Evolutionary conservation across 2,329 filamentous ascomycete genomes (phyloP), one percentile per base, ranked within the genome.

Genomic region (Alternaria alternata): DNA sequence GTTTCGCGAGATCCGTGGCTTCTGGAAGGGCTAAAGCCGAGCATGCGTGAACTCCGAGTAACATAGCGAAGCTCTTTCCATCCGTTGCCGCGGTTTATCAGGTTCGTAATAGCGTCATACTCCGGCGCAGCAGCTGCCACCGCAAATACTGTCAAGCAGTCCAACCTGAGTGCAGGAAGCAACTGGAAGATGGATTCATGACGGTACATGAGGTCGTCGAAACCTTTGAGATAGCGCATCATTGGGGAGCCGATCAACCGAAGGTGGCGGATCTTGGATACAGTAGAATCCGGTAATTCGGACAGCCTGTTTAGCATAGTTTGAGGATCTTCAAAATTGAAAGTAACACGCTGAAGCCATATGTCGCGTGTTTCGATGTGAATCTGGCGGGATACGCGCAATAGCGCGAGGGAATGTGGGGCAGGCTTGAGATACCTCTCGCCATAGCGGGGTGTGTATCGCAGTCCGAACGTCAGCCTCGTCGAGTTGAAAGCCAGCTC

Each of bases 191-290:
- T 56, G 16, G 62, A 64, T 22, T 62, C 62, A 20, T 62, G 59
- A 18, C 62, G 55, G 34, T 64, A 64, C 59, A 63, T 63, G 36
- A 64, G 46, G 28, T 64, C 62, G 48, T 64, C 62, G 46, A 63
- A 62, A 12, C 62, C 59, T 38, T 64, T 60, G 49, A 64, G 62
- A 41, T 62, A 63, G 20, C 60, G 62, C 62, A 64, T 64, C 62
- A 64, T 62, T 4, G 60, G 56, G 7, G 56, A 63, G 44, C 62
- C 62, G 28, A 52, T 46, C 6, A 64, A 53, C 14, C 62, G 59
- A 24, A 64, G 20, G 43, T 64, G 59, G 36, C 62, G 56, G n/a
- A 64, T 64, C 8, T 46, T 64, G n/a, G 59, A 51, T 12, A 63
- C 46, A 7, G 60, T 60, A 16, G 59, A 57, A 1, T 64, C 62